Evolutionary conservation across 1,284 basidiomycete genomes (phyloP).

Genomic region (Trametes polyzona): DNA sequence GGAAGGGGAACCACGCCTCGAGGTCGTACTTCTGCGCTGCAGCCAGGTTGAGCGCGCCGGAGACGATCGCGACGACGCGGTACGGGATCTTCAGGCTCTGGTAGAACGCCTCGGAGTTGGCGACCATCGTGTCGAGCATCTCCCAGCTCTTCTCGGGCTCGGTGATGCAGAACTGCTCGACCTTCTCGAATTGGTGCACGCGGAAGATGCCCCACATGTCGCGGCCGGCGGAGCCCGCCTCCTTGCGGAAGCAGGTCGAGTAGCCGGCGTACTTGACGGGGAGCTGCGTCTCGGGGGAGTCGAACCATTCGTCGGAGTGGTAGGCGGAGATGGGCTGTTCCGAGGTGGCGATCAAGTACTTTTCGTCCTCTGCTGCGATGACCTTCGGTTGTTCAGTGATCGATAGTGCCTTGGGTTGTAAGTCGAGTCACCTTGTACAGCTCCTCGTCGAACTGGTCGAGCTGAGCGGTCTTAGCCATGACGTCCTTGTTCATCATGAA

Average conservation of each 20-base stretch:
- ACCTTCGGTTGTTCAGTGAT: conserved; percentile 51
- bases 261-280: conserved; percentile 87
- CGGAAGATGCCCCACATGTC: conserved; percentile 99
- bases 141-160: conserved; percentile 94
- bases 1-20: conserved; percentile 99
- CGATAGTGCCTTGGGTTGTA: neutral
- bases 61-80: conserved; percentile 94
- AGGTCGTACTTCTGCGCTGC: conserved; percentile 97
- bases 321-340: conserved; percentile 98
- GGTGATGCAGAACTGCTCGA: conserved; percentile 97
- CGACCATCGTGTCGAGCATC: conserved; percentile 92
- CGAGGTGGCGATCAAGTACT: conserved; percentile 98
- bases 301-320: conserved; percentile 97
- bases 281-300: conserved; percentile 87
- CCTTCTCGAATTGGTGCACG: conserved; percentile 99
- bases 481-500: conserved; percentile 99
- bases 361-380: conserved; percentile 91
- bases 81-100: conserved; percentile 92
- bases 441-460: conserved; percentile 98
- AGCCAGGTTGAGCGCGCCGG: conserved; percentile 94
- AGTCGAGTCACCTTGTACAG: conserved; percentile 79
- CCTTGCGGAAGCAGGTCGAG: conserved; percentile 99
- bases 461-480: conserved; percentile 97
- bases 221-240: conserved; percentile 95
- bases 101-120: conserved; percentile 92